A percentile compares a stretch with the other conserved stretches of the same genome.
Conservation (phyloP, 164 flowering plant genomes). For the Vitis rupestris region DNA sequence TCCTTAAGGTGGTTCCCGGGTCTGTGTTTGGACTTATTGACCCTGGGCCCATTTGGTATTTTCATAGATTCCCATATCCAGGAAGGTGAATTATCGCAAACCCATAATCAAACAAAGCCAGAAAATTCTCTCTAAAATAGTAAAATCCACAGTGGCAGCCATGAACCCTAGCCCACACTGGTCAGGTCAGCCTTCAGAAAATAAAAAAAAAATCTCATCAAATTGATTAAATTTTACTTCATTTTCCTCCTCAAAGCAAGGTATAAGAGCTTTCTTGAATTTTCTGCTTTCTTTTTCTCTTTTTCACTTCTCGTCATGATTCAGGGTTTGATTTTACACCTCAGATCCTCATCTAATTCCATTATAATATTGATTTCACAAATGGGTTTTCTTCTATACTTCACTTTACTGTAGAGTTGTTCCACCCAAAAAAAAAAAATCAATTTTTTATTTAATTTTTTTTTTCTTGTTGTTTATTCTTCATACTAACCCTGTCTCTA, state of each 20-base stretch:
- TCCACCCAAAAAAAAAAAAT: too few relatives aligned
- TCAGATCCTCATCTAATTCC: conserved; percentile 14
- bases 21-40: not conserved
- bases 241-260: not conserved
- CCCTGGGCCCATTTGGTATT: not conserved
- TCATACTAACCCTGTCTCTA: conserved; percentile 6
- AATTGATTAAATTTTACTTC: not conserved
- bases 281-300: too few relatives aligned
- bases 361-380: conserved; percentile 3
- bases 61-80: too few relatives aligned
- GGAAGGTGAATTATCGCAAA: not conserved
- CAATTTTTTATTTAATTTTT: not conserved
- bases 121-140: not conserved
- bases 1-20: not conserved
- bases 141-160: not conserved
- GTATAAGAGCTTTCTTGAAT: not conserved
- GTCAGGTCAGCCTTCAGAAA: not conserved
- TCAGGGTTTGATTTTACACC: conserved; percentile 3
- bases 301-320: not conserved
- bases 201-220: too few relatives aligned
- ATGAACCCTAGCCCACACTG: not conserved
- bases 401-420: not conserved
- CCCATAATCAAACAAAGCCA: not conserved
- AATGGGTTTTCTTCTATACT: conserved; percentile 2
- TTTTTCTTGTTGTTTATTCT: conserved; percentile 5